A percentile compares a stretch with the other conserved stretches of the same genome.
These are phyloP conservation scores for Exsudoporus floridanus DNA, from an alignment of 1,284 basidiomycete genomes.

Conservation along the genomic window DNA sequence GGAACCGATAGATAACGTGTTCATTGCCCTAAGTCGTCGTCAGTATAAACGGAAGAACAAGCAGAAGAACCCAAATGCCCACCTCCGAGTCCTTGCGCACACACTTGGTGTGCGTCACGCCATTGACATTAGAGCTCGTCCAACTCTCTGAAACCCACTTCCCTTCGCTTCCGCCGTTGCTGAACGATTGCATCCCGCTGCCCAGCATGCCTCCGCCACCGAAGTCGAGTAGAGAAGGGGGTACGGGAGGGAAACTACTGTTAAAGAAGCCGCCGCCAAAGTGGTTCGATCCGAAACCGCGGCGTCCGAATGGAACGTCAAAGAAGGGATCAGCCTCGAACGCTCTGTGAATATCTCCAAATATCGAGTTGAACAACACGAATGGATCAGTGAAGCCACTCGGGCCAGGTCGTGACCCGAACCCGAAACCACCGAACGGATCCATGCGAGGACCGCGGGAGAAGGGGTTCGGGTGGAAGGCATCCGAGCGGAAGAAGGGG, in stretches of 20 bases:
- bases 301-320: constrained; percentile 12
- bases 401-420: constrained; percentile 23
- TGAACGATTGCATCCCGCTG: constrained; percentile 13
- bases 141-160: constrained; percentile 55
- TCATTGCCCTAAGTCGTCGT: constrained; percentile 61
- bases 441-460: constrained; percentile 27
- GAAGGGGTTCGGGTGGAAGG: constrained; percentile 37
- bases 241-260: constrained; percentile 9
- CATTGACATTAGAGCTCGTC: constrained; percentile 57
- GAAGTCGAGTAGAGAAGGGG: constrained; percentile 13
- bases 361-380: constrained; percentile 65
- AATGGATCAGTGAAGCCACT: constrained; percentile 69
- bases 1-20: constrained; percentile 60
- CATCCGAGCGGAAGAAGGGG: constrained; percentile 34
- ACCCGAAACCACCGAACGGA: constrained; percentile 26
- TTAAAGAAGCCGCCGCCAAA: constrained; percentile 25
- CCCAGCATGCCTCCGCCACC: constrained; percentile 14
- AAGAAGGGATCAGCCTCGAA: constrained; percentile 31
- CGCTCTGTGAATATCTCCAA: constrained; percentile 46
- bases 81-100: constrained; percentile 60
- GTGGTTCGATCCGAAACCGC: constrained; percentile 24
- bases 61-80: constrained; percentile 14
- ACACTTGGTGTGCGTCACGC: constrained; percentile 59
- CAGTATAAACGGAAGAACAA: constrained; percentile 13
- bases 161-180: constrained; percentile 17